These are phyloP conservation scores for Saccharomycopsis babjevae DNA, from an alignment of 805 yeast species.

Conservation along the genomic window DNA sequence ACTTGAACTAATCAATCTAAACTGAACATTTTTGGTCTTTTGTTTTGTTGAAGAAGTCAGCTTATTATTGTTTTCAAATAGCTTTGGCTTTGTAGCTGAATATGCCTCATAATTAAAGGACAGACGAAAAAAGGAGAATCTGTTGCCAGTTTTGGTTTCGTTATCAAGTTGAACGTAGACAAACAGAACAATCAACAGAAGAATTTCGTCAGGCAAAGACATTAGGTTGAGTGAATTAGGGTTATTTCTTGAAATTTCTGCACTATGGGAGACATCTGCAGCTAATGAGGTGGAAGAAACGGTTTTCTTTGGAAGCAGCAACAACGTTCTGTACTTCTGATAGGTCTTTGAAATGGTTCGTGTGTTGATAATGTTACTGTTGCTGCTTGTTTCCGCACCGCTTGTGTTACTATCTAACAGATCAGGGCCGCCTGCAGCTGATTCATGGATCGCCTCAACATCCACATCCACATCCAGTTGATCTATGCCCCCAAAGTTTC, in stretches of 20 bases:
- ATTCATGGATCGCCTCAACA: neutral
- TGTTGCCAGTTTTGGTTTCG: neutral
- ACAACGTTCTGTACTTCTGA: conserved; percentile 14
- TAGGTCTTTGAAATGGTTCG: conserved; percentile 9
- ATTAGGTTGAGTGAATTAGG: neutral
- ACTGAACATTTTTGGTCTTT: neutral
- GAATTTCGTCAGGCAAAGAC: conserved; percentile 14
- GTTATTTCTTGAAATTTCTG: neutral
- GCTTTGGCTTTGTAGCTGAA: neutral
- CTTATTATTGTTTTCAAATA: neutral
- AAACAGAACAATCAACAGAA: conserved; percentile 7
- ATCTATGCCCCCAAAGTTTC: neutral
- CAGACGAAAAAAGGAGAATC: neutral
- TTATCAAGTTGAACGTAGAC: conserved; percentile 7
- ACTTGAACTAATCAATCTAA: neutral
- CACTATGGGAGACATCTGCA: neutral
- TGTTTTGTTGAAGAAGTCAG: neutral
- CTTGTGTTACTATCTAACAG: neutral
- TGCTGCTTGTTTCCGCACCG: neutral
- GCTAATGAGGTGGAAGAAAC: neutral
- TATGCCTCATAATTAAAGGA: conserved; percentile 2
- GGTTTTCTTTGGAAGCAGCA: conserved; percentile 9
- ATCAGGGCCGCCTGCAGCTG: neutral
- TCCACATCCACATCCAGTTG: neutral
- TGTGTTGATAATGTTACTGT: conserved; percentile 1